These are phyloP conservation scores for Debaryomycetaceae sp. DNA, from an alignment of 1,139 yeast genomes.

Conservation along the genomic window DNA sequence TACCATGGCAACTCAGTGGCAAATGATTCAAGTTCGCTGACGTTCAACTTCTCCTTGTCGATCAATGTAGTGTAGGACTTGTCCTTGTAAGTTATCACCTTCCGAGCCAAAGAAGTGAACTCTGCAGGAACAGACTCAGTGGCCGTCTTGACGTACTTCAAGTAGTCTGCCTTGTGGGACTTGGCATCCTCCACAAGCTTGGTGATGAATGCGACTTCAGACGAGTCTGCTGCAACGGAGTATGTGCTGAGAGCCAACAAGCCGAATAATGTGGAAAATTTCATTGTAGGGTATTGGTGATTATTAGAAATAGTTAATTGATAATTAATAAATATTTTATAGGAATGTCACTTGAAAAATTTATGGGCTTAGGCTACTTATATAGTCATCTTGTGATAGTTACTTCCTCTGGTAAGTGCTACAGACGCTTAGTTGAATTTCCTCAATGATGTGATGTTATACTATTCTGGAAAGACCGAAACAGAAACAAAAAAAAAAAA, in stretches of 20 bases:
- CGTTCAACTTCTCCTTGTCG: conserved; percentile 19
- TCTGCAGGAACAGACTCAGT: conserved; percentile 19
- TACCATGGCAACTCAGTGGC: conserved; percentile 46
- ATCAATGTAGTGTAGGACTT: conserved; percentile 41
- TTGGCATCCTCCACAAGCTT: conserved; percentile 25
- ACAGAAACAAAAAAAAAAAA: not conserved
- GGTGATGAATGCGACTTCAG: conserved; percentile 32
- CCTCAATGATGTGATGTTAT: not conserved
- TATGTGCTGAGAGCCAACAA: not conserved
- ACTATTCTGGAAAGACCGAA: not conserved
- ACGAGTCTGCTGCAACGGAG: conserved; percentile 6
- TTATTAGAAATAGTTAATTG: not conserved
- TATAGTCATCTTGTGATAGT: not conserved
- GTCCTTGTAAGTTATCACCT: conserved; percentile 38
- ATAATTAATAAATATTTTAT: no score
- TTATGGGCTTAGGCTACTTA: not conserved
- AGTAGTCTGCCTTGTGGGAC: conserved; percentile 19
- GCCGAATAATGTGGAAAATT: not conserved
- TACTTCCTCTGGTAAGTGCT: not conserved
- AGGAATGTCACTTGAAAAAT: no score
- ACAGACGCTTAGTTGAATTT: not conserved
- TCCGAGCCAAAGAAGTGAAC: conserved; percentile 29
- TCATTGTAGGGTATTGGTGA: not conserved
- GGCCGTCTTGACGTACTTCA: conserved; percentile 22
- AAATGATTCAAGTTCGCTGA: conserved; percentile 26